Evolutionary conservation across 306 rosid species (phyloP), one percentile per base, ranked within the genome.

Genomic region (Abrus pulchellus): DNA sequence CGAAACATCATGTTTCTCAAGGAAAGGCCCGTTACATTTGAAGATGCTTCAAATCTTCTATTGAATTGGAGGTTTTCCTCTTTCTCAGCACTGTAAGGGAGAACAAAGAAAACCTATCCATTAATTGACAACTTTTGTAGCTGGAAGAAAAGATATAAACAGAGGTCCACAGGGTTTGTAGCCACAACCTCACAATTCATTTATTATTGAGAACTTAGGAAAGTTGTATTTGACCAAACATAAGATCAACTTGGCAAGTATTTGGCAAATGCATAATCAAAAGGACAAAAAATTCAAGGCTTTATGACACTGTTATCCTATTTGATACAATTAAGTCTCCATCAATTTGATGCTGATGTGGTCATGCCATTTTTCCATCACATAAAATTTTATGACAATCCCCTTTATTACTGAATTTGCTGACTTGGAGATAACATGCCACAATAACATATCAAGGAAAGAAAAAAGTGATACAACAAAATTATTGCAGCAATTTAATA

Each of bases 1-100:
- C 93, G 91, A 76, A 92, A 82, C 97, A 93, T 96, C 90, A 86
- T 77, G 36, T 89, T 92, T 82, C 92, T 88, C 86, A 92, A 87
- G 75, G 97, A 87, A 81, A 86, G 82, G 70, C 97, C 92, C 1
- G 88, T 82, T 52, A 76, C 90, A 89, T 89, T 93, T 40, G 97
- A 82, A 50, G 92, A 74, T 5, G 70, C 86, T 41, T 96, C 99
- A 79, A 88, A 82, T 83, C 86, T 90, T 75, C 82, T 85, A 30
- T 85, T 93, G 80, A 92, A 84, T 82, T 86, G 97, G 78, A 87
- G 90, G 82, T 79, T 87, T 70, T 93, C 98, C 73, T 92, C 99
- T 84, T 84, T 96, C 84, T 96, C 99, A 61, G 78, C 65, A 70
- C 98, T 96, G 89, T 72, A 56, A 73, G 78, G 82, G 64, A 48